Base-by-base conservation (phyloP, 2,329 filamentous ascomycete species). In the Paraconiothyrium sp. region DNA sequence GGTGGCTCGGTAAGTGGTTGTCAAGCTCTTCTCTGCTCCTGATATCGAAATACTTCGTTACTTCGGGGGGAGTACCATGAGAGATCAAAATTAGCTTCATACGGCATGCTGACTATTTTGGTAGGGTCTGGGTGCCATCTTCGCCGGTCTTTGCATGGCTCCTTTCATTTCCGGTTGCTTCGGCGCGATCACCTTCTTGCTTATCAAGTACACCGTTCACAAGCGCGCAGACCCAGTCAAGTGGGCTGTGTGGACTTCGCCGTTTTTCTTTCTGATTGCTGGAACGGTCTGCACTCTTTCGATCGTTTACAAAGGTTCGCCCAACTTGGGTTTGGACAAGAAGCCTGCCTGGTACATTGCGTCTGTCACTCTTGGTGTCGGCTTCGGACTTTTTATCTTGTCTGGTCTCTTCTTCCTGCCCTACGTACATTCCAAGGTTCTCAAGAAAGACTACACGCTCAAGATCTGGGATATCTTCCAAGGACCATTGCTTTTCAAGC, bases 291-390 rank as follows among this genome's bases (percentile, higher is more conserved):
- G 90, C 80, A 91, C 90, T 0, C 84, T 94, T 4, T 92, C 89
- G 46, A 88, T 93, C 69, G 90, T 93, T 67, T 93, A 92, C 85
- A 93, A 93, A 84, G 91, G 91, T 35, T 92, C 90, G 9, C 90
- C 90, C 30, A 88, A 83, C 61, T 84, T 92, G 32, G 84, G 85
- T 22, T 81, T 92, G 35, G 83, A 80, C 80, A 86, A 89, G 79
- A 90, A 89, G 83, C 88, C 90, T 2, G 77, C 78, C 9, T 89
- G 85, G 85, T 92, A 87, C 73, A 86, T 93, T 63, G 89, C 84
- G 11, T 80, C 85, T 14, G 89, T 92, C 63, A 89, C 88, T 22
- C 72, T 92, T 61, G 89, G 90, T 43, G 83, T 83, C 35, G 90
- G 89, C 62, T 82, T 78, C 51, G 90, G 87, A 58, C 79, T 92